Conservation (phyloP, 768 basidiomycete genomes). For the Cystobasidiopsis lactophilus region DNA sequence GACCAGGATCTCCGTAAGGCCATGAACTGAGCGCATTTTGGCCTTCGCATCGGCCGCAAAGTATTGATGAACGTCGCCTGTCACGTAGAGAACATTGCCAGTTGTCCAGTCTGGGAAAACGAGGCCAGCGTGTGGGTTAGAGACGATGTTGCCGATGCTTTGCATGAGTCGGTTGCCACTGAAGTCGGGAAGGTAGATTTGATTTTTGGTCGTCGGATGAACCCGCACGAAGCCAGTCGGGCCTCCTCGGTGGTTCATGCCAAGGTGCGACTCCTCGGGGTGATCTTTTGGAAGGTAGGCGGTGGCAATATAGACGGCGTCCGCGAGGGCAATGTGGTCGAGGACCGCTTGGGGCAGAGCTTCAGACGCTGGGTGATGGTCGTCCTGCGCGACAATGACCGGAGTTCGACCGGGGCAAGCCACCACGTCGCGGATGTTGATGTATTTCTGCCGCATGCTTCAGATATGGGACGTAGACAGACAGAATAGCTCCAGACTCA, state of each 20-base stretch:
- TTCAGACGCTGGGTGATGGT: slow-evolving; percentile 25
- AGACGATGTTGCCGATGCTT: slow-evolving; percentile 41
- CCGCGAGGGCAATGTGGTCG: slow-evolving; percentile 31
- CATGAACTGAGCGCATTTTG: slow-evolving; percentile 37
- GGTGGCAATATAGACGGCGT: slow-evolving; percentile 39
- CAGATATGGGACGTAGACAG: background rate
- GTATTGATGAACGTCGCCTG: slow-evolving; percentile 35
- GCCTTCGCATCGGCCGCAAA: slow-evolving; percentile 32
- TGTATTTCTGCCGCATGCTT: background rate
- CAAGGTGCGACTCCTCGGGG: slow-evolving; percentile 34
- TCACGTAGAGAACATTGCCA: slow-evolving; percentile 41
- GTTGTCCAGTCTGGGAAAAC: slow-evolving; percentile 36
- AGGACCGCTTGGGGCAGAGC: slow-evolving; percentile 38
- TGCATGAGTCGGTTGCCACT: slow-evolving; percentile 44
- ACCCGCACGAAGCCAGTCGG: slow-evolving; percentile 42
- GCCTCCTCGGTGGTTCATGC: slow-evolving; percentile 45
- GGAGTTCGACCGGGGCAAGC: background rate
- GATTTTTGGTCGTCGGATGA: slow-evolving; percentile 35
- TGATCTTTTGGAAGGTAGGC: slow-evolving; percentile 29
- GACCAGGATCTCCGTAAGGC: slow-evolving; percentile 31
- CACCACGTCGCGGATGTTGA: background rate
- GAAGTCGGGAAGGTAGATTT: slow-evolving; percentile 39
- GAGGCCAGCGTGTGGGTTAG: slow-evolving; percentile 36
- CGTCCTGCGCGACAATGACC: background rate
- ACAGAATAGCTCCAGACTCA: background rate